Conservation (phyloP, 768 basidiomycete genomes). For the Lentinus tigrinus region DNA sequence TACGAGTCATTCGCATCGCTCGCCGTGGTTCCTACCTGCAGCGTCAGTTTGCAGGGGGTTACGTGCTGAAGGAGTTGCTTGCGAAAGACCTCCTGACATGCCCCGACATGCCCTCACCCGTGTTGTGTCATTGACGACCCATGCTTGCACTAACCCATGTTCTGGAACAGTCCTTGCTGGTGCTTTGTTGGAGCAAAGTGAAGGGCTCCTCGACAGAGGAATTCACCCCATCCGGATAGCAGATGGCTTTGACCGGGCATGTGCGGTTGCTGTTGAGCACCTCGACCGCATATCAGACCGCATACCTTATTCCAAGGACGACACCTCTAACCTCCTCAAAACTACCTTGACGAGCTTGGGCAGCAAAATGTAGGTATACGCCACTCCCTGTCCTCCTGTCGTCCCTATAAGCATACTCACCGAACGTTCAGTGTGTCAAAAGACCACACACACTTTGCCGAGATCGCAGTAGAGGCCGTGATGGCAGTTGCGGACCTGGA, state of each 20-base stretch:
- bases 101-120: too few species aligned
- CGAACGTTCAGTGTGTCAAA: conserved; percentile 78
- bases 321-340: conserved; percentile 88
- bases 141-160: too few species aligned
- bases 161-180: conserved; percentile 99
- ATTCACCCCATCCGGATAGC: conserved; percentile 99
- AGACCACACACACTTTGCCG: conserved; percentile 91
- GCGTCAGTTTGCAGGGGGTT: too few species aligned
- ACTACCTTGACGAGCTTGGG: conserved; percentile 95
- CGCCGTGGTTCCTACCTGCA: too few species aligned
- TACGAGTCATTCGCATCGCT: too few species aligned
- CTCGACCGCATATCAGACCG: conserved; percentile 89
- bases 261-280: conserved; percentile 84
- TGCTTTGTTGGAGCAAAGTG: conserved; percentile 91
- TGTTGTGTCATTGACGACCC: too few species aligned
- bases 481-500: conserved; percentile 93
- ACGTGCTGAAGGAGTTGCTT: too few species aligned
- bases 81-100: too few species aligned
- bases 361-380: conserved; percentile 82
- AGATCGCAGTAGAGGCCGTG: conserved; percentile 97
- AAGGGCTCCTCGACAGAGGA: conserved; percentile 96
- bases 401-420: neutral
- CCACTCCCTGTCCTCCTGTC: neutral
- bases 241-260: conserved; percentile 97
- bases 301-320: conserved; percentile 77